Percentiles rank a stretch among this genome's conserved stretches.
These are phyloP conservation scores for Biscogniauxia mediterranea DNA, from an alignment of 2,329 filamentous ascomycete species.

Conservation along the genomic window DNA sequence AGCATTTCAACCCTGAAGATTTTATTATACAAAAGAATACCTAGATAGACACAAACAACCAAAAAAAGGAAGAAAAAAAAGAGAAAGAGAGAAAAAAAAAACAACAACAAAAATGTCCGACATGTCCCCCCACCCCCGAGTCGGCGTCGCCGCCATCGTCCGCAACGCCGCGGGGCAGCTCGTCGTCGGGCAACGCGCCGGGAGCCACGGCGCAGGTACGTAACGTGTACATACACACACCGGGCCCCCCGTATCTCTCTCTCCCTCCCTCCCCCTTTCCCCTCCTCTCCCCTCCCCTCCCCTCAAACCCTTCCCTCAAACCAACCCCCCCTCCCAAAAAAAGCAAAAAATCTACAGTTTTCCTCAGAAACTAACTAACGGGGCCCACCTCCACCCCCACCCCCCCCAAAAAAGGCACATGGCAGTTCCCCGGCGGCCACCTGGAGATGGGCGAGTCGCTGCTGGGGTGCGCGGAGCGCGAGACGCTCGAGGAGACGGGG, in stretches of 20 bases:
- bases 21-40: too few species aligned
- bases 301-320: too few species aligned
- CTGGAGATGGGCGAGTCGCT: constrained; percentile 67
- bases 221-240: too few species aligned
- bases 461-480: constrained; percentile 61
- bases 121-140: constrained; percentile 35
- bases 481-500: constrained; percentile 69
- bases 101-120: constrained; percentile 20
- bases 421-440: constrained; percentile 72
- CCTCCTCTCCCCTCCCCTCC: background rate
- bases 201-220: constrained; percentile 49
- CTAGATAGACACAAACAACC: too few species aligned
- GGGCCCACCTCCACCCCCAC: background rate
- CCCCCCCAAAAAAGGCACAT: constrained; percentile 45
- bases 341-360: too few species aligned
- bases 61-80: too few species aligned
- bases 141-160: constrained; percentile 50
- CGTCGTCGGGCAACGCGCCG: constrained; percentile 46
- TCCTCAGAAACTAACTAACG: too few species aligned
- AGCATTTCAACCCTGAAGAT: too few species aligned
- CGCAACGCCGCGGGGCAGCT: constrained; percentile 42
- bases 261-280: background rate
- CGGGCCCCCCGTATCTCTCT: background rate
- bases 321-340: background rate
- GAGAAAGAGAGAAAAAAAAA: background rate